A percentile compares a stretch with the other conserved stretches of the same genome.
These are phyloP conservation scores for Ailanthus altissimus DNA, from an alignment of 345 rosid species.

Conservation along the genomic window DNA sequence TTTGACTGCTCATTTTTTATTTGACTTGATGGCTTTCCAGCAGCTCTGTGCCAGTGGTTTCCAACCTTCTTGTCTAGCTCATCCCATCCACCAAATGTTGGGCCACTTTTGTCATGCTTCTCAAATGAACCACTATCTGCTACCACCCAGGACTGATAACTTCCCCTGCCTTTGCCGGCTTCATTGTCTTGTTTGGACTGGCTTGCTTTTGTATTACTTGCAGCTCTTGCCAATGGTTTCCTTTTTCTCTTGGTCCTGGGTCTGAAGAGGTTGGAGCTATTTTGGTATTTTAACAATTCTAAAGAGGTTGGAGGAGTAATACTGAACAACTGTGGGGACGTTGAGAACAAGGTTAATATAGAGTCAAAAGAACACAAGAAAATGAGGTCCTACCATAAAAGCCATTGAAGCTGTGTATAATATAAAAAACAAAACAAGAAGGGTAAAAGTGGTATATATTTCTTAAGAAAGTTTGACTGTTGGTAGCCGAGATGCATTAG, in stretches of 20 bases:
- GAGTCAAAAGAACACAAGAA: no score
- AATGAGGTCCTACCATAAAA: no score
- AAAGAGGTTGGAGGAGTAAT: no score
- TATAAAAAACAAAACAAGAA: no score
- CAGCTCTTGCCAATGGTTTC: conserved; percentile 44
- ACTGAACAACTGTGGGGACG: no score
- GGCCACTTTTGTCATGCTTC: conserved; percentile 15
- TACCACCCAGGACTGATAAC: conserved; percentile 68
- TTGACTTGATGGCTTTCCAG: conserved; percentile 12
- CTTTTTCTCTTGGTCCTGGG: conserved; percentile 34
- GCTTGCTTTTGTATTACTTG: conserved; percentile 28
- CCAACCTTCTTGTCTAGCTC: conserved; percentile 52
- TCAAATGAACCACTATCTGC: conserved; percentile 34
- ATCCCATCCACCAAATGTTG: conserved; percentile 82
- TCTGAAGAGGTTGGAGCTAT: conserved; percentile 27
- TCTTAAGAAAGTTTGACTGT: no score
- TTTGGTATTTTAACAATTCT: neutral
- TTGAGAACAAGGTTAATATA: no score
- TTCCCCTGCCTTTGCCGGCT: conserved; percentile 31
- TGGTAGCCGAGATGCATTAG: no score
- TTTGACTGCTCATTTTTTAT: conserved; percentile 27
- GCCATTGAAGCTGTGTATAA: no score
- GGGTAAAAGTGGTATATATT: no score
- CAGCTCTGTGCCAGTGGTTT: conserved; percentile 14
- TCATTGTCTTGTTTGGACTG: conserved; percentile 27